Percentiles rank a stretch among this genome's conserved stretches.
These are phyloP conservation scores for Arthrobotrys sphaeroides DNA, from an alignment of 2,329 filamentous ascomycete genomes.

Conservation along the genomic window DNA sequence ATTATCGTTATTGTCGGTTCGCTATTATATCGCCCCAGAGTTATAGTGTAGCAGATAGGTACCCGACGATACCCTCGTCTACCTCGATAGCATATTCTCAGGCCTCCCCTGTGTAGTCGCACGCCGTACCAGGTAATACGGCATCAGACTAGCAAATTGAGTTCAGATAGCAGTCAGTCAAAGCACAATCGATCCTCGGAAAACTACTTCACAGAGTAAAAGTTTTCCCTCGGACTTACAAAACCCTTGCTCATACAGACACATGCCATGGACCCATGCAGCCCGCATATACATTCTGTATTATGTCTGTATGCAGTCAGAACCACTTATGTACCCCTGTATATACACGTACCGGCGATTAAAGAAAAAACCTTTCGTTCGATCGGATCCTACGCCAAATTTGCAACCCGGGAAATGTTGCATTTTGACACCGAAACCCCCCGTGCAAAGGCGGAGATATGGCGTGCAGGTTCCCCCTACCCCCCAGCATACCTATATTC, in stretches of 20 bases:
- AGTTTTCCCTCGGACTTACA: background rate
- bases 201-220: background rate
- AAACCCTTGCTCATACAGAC: background rate
- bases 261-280: background rate
- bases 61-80: no score
- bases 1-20: background rate
- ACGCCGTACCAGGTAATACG: no score
- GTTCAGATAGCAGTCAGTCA: background rate
- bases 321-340: background rate
- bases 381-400: background rate
- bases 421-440: background rate
- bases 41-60: background rate
- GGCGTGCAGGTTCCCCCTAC: no score
- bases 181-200: background rate
- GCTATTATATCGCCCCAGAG: background rate
- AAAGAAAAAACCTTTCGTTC: background rate
- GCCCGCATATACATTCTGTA: background rate
- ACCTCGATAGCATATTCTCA: background rate
- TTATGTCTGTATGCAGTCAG: background rate
- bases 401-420: slow-evolving; percentile 4
- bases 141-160: background rate
- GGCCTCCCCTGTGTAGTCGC: no score
- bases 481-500: background rate
- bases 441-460: slow-evolving; percentile 1
- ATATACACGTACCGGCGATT: background rate